Evolutionary conservation across 345 rosid genomes (phyloP).

Genomic region (Salix brachista): DNA sequence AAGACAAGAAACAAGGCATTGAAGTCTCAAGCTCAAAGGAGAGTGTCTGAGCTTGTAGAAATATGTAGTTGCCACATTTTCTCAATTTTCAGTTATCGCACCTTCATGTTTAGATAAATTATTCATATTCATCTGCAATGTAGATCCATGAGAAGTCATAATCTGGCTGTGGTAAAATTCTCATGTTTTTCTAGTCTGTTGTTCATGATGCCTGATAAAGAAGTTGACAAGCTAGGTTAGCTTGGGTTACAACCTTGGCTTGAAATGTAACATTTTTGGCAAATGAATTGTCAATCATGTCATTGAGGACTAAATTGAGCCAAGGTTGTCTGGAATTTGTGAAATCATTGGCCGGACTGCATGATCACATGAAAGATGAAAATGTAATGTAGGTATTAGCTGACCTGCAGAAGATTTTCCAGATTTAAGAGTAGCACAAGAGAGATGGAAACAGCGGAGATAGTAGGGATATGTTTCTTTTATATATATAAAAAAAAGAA

Average conservation of each 20-base stretch:
- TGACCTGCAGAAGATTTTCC: background rate
- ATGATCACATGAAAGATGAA: too few species aligned
- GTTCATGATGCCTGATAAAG: background rate
- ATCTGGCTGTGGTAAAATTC: background rate
- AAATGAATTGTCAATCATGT: background rate
- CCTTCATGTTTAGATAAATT: constrained; percentile 14
- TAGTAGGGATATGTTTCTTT: too few species aligned
- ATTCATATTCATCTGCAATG: constrained; percentile 10
- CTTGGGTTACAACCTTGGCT: background rate
- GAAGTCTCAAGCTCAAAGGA: constrained; percentile 64
- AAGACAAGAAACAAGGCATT: constrained; percentile 43
- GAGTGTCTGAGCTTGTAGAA: constrained; percentile 45
- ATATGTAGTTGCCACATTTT: constrained; percentile 10
- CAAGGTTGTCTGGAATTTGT: too few species aligned
- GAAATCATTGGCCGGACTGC: too few species aligned
- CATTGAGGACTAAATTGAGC: too few species aligned
- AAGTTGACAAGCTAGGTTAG: background rate
- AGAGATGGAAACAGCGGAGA: too few species aligned
- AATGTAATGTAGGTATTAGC: too few species aligned
- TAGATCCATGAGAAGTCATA: constrained; percentile 4
- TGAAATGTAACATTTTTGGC: background rate
- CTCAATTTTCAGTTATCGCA: background rate
- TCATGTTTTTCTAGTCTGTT: background rate
- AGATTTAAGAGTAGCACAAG: too few species aligned
- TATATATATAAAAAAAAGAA: too few species aligned